Percentiles rank a stretch among this genome's conserved stretches.
phyloP scores from a whole-genome alignment of 106 monocot genomes.

The Acanthochlamys bracteata region DNA sequence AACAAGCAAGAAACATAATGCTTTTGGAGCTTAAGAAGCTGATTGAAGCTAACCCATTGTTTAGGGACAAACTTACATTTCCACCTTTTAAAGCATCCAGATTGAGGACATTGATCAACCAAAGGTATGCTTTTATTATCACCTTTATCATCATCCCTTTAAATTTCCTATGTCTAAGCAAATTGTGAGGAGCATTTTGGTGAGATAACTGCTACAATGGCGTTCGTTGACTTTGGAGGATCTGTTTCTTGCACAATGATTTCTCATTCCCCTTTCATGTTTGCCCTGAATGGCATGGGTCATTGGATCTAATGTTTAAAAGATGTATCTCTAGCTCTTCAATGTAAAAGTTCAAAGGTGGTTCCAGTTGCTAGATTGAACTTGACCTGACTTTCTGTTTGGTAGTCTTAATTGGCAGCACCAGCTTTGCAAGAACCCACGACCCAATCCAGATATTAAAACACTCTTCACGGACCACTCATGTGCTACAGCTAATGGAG shows the following conservation, averaged over 20 bases:
- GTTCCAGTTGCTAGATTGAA: no score
- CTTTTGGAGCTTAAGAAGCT: conserved; percentile 87
- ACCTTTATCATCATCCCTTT: no score
- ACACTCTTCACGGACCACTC: conserved; percentile 95
- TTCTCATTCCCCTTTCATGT: not conserved
- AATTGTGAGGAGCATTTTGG: no score
- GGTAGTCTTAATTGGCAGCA: conserved; percentile 97
- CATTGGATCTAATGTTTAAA: no score
- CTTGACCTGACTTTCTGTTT: no score
- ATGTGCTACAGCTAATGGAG: conserved; percentile 71
- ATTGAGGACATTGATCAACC: conserved; percentile 88
- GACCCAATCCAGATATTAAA: conserved; percentile 94
- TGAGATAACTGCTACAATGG: no score
- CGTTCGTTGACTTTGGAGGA: no score
- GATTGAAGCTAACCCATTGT: conserved; percentile 81
- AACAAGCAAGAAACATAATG: conserved; percentile 89
- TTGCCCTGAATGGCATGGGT: not conserved
- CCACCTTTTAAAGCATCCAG: conserved; percentile 90
- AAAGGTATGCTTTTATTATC: conserved; percentile 39
- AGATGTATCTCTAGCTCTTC: no score
- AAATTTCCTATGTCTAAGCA: no score
- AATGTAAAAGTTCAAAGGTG: no score
- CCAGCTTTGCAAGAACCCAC: conserved; percentile 98
- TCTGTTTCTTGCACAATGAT: not conserved
- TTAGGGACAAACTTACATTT: conserved; percentile 77